Percentiles rank a stretch among this genome's conserved stretches.
Evolutionary conservation across 2,329 filamentous ascomycete genomes (phyloP).

Genomic region (Stenocarpella maydis): DNA sequence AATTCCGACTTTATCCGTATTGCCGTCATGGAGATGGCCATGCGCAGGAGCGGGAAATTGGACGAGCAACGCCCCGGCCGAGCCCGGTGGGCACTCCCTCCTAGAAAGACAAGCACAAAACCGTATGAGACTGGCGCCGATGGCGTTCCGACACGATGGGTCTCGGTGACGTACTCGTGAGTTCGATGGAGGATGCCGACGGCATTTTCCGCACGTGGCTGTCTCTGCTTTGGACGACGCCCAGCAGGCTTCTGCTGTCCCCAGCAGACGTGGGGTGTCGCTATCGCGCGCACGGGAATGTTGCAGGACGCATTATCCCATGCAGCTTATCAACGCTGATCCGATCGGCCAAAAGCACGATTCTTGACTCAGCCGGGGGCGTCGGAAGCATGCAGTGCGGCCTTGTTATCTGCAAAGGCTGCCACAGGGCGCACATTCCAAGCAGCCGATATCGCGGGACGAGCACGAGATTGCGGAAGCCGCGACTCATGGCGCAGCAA

Average conservation of each 20-base stretch:
- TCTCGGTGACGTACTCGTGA: conserved; percentile 40
- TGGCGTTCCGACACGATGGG: conserved; percentile 68
- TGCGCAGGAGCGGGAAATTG: conserved; percentile 72
- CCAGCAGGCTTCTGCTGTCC: neutral
- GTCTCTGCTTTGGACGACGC: neutral
- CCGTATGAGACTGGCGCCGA: conserved; percentile 65
- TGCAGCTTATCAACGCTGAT: conserved; percentile 2
- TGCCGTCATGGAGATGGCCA: conserved; percentile 76
- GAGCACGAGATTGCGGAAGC: conserved; percentile 1
- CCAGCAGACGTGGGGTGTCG: conserved; percentile 1
- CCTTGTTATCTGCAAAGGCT: conserved; percentile 24
- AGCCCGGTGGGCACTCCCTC: conserved; percentile 73
- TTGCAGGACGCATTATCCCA: neutral
- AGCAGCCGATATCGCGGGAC: conserved; percentile 31
- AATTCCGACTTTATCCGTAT: conserved; percentile 76
- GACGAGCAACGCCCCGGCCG: conserved; percentile 72
- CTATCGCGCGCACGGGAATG: neutral
- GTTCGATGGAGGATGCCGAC: neutral
- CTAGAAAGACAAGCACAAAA: conserved; percentile 62
- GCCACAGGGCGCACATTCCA: neutral
- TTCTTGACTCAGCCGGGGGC: neutral
- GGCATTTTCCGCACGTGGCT: neutral
- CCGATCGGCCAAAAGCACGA: neutral
- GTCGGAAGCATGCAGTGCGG: conserved; percentile 11
- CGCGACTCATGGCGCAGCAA: conserved; percentile 33